phyloP scores from a whole-genome alignment of 805 yeast species.

The Candida pini region DNA sequence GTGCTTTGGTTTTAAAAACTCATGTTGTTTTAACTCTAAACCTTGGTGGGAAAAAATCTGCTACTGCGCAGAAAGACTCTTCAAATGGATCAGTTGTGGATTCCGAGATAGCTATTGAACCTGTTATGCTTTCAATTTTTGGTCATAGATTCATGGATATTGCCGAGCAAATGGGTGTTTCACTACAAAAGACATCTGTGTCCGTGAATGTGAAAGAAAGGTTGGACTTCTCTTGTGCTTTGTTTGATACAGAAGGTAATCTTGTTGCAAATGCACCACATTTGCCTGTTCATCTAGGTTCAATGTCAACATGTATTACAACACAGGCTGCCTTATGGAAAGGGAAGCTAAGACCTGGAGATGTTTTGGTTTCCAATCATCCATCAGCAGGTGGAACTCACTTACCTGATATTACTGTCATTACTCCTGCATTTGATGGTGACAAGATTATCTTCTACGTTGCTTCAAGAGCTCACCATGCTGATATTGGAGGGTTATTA shows the following conservation, averaged over 20 bases:
- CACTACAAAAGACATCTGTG: slow-evolving; percentile 73
- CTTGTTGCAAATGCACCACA: slow-evolving; percentile 86
- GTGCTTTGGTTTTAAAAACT: slow-evolving; percentile 51
- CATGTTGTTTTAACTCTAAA: slow-evolving; percentile 48
- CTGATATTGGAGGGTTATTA: slow-evolving; percentile 87
- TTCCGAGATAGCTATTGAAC: slow-evolving; percentile 43
- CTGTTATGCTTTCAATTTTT: slow-evolving; percentile 68
- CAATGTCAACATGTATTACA: slow-evolving; percentile 76
- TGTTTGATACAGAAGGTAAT: slow-evolving; percentile 71
- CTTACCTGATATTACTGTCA: slow-evolving; percentile 85
- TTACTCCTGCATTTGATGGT: slow-evolving; percentile 79
- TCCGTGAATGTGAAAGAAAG: slow-evolving; percentile 82
- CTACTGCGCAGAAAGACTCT: slow-evolving; percentile 6
- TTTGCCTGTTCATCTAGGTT: slow-evolving; percentile 81
- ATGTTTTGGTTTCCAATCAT: slow-evolving; percentile 71
- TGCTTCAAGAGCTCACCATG: slow-evolving; percentile 94
- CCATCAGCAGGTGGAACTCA: slow-evolving; percentile 87
- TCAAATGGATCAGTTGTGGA: slow-evolving; percentile 15
- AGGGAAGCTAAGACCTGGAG: slow-evolving; percentile 62
- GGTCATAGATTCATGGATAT: slow-evolving; percentile 85
- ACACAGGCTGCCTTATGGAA: slow-evolving; percentile 63
- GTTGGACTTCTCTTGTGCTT: slow-evolving; percentile 78
- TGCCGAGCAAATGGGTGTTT: slow-evolving; percentile 86
- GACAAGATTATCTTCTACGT: slow-evolving; percentile 71
- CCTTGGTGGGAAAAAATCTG: slow-evolving; percentile 6